phyloP scores from a whole-genome alignment of 257 asterid species.

The Anisodus acutangulus region DNA sequence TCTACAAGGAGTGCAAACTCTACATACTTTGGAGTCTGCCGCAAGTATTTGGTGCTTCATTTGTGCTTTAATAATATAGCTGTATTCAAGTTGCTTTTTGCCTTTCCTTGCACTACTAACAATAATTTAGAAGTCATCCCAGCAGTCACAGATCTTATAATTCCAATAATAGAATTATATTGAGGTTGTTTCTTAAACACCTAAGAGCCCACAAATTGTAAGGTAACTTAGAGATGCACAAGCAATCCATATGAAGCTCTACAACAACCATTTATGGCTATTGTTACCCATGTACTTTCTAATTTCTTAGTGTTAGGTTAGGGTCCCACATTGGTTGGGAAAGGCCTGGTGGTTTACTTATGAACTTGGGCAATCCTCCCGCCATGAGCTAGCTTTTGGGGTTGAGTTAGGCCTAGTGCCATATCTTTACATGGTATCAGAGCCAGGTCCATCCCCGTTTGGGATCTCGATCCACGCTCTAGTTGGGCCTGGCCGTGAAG shows the following conservation, averaged over 20 bases:
- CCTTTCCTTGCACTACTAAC: constrained; percentile 13
- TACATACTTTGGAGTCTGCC: neutral
- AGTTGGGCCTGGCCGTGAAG: too few species aligned
- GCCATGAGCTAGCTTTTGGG: too few species aligned
- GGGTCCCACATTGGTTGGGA: too few species aligned
- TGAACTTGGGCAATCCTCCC: too few species aligned
- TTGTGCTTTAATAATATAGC: neutral
- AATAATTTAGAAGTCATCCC: neutral
- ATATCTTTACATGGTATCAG: too few species aligned
- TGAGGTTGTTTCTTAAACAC: constrained; percentile 10
- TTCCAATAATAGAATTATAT: neutral
- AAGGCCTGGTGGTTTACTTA: too few species aligned
- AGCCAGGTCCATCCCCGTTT: too few species aligned
- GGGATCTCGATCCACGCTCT: too few species aligned
- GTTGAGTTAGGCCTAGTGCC: too few species aligned
- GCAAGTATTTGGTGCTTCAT: constrained; percentile 24
- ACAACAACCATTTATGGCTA: constrained; percentile 8
- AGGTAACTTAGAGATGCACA: neutral
- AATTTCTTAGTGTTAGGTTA: neutral
- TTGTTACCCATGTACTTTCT: neutral
- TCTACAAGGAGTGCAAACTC: neutral
- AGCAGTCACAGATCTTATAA: neutral
- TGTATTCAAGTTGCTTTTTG: constrained; percentile 2
- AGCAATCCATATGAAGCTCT: neutral
- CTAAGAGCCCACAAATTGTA: constrained; percentile 14